phyloP scores from a whole-genome alignment of 345 rosid genomes.

The Aegle marmelos region DNA sequence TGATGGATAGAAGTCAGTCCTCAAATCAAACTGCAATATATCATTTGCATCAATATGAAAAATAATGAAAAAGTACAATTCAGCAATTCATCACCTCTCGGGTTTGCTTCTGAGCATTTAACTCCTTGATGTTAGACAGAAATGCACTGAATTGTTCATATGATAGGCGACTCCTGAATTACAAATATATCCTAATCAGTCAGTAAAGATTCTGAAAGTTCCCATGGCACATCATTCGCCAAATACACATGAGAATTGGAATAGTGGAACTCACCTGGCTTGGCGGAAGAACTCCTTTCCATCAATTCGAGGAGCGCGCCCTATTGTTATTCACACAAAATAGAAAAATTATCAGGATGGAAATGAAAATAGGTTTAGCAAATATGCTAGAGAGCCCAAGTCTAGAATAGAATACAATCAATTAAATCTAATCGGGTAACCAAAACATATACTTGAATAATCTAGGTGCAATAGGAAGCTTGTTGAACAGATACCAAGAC shows the following conservation, averaged over 20 bases:
- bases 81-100: constrained; percentile 56
- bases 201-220: neutral
- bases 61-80: neutral
- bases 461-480: neutral
- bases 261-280: constrained; percentile 57
- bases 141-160: constrained; percentile 95
- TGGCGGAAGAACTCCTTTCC: constrained; percentile 98
- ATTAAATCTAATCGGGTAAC: neutral
- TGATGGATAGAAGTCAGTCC: neutral
- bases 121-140: constrained; percentile 85
- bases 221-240: neutral
- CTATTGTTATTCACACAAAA: constrained; percentile 28
- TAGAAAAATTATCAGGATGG: neutral
- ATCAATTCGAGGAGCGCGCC: constrained; percentile 66
- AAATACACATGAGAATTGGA: neutral
- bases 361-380: neutral
- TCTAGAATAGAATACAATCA: neutral
- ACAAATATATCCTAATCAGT: constrained; percentile 7
- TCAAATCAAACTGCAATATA: neutral
- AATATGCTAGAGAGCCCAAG: neutral
- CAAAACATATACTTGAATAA: neutral
- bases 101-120: constrained; percentile 85
- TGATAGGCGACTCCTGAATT: constrained; percentile 77
- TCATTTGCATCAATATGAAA: neutral
- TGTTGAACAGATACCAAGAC: neutral